Base-by-base conservation (phyloP, 2,329 filamentous ascomycete species). In the Dothideomycetes sp. region DNA sequence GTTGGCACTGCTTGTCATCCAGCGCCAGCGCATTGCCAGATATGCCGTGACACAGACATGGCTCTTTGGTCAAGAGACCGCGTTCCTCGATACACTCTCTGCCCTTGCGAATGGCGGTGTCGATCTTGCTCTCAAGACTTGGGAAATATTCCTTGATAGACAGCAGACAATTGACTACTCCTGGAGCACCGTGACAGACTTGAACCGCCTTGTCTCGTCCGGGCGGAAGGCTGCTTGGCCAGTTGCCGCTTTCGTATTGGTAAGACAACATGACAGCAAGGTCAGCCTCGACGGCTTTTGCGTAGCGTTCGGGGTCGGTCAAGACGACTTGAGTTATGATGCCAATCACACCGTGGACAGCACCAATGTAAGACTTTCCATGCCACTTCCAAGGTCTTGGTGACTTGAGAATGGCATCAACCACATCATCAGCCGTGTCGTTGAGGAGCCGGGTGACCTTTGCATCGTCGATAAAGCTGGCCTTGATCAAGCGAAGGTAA, bases 261-360 rank as follows among this genome's bases (percentile, higher is more conserved):
- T 74, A 64, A 24, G 69, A 69, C 3, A 85, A 63, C 9, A 84
- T 53, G 8, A 66, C 64, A 1, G 65, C 64, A 4, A 84, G 54
- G 15, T 73, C 65, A 3, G 60, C 60, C 46, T 73, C 67, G 3
- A 84, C 59, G 33, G 67, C 65, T 1, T 66, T 56, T 1, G 78
- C 76, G 47, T 73, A 67, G n/a, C 64, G 63, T 4, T 63, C 59
- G 1, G 75, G 71, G 41, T 71, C 68, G 2, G 76, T 76, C 27
- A 75, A 63, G 2, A 82, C 69, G 11, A 84, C 63, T 56, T 85
- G 81, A n/a, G 74, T 78, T 42, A 85, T 69, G 55, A 82, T 83
- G 4, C 81, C 78, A 18, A 84, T 73, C 10, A 74, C 70, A 6
- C 82, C 82, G 52, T 85, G 79, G 0, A 72, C 74, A 4, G 80